Conservation (phyloP, 352 stramenopile species). For the Pythium aquatile region DNA sequence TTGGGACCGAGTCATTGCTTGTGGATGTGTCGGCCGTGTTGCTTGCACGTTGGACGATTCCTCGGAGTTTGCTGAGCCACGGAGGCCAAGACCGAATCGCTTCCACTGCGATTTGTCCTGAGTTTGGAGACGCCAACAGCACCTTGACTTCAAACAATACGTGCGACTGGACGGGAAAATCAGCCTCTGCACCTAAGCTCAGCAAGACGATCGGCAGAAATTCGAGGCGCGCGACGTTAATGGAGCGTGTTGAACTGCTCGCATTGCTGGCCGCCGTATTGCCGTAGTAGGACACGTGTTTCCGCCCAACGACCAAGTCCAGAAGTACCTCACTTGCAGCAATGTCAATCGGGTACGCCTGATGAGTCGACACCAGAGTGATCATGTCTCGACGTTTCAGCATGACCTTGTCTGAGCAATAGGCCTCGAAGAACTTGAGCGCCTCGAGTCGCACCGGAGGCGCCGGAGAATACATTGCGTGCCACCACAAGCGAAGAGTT, state of each 20-base stretch:
- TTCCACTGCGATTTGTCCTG: conserved; percentile 59
- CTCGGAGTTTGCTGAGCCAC: conserved; percentile 56
- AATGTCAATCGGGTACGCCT: conserved; percentile 51
- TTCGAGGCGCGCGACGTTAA: conserved; percentile 51
- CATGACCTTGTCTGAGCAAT: conserved; percentile 63
- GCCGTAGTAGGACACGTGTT: conserved; percentile 18
- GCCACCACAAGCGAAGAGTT: conserved; percentile 64
- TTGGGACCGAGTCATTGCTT: not conserved
- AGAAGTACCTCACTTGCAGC: conserved; percentile 49
- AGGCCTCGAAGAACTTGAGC: conserved; percentile 67
- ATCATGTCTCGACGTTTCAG: conserved; percentile 59
- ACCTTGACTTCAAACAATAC: conserved; percentile 56
- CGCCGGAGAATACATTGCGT: conserved; percentile 44
- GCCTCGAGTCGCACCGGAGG: conserved; percentile 55
- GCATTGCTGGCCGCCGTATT: not conserved
- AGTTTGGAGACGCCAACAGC: conserved; percentile 40
- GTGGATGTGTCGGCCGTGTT: not conserved
- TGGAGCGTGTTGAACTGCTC: conserved; percentile 24
- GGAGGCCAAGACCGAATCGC: conserved; percentile 70
- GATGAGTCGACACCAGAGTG: conserved; percentile 55
- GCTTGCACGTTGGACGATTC: conserved; percentile 19
- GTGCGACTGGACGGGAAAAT: conserved; percentile 49
- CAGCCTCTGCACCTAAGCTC: conserved; percentile 40
- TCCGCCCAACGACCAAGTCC: conserved; percentile 64
- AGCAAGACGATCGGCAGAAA: conserved; percentile 62